A percentile compares a stretch with the other conserved stretches of the same genome.
Evolutionary conservation across 768 basidiomycete species (phyloP).

Genomic region (Lentinula lateritia): DNA sequence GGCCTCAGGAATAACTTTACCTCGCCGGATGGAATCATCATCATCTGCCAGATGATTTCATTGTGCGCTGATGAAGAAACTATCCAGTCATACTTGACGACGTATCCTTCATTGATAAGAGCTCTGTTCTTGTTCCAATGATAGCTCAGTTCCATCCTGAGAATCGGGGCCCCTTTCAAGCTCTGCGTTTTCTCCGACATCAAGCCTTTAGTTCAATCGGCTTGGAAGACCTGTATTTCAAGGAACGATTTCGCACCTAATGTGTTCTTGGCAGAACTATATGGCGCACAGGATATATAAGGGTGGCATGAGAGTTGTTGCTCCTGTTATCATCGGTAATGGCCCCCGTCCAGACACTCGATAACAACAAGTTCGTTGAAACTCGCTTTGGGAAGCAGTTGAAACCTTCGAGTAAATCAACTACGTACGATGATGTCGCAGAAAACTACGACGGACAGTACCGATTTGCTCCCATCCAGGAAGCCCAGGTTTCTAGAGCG

Average conservation of each 20-base stretch:
- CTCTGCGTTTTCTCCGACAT: constrained; percentile 1
- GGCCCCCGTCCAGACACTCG: neutral
- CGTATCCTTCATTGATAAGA: neutral
- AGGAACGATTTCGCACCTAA: neutral
- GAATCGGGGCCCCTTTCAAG: neutral
- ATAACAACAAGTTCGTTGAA: neutral
- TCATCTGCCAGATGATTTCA: neutral
- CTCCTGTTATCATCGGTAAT: neutral
- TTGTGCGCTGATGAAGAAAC: neutral
- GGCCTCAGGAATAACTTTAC: no score
- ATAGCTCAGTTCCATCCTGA: neutral
- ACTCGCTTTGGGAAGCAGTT: neutral
- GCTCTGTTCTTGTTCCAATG: neutral
- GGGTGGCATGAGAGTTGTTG: neutral
- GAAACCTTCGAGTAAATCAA: neutral
- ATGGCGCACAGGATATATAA: neutral
- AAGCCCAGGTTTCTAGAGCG: constrained; percentile 69
- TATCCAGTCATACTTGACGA: neutral
- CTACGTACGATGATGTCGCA: constrained; percentile 26
- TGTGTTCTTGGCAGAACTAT: neutral
- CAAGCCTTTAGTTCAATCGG: constrained; percentile 1
- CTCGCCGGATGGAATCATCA: no score
- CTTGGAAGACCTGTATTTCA: neutral
- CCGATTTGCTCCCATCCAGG: constrained; percentile 68
- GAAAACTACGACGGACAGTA: constrained; percentile 63